Base-by-base conservation (phyloP, 192 early-diverging fungal species). In the Coemansia sp. region DNA sequence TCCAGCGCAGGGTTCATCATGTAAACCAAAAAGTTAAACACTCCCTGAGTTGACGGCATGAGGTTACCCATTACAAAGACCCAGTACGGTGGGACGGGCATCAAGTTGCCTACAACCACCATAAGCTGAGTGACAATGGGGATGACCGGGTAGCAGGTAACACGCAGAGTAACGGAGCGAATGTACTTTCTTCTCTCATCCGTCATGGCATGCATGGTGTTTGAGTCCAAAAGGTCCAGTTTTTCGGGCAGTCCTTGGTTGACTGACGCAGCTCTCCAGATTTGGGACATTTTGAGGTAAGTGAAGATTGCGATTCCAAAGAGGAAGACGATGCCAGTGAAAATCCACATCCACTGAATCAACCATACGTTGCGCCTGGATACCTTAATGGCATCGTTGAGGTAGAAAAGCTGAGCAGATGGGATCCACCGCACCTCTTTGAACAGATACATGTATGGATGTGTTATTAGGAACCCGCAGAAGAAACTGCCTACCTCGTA, bases 81-180 rank as follows among this genome's bases (percentile, higher is more conserved):
- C 54, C 54, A 56, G 45, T 34, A 47, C 26, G 54, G 54, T 15
- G 54, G 43, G 10, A 25, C 27, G 5, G 27, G 15, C 25, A 47
- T 36, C 35, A 56, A 9, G 13, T 46, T 47, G 26, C 35, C 22
- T 9, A 40, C 25, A 23, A 56, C 44, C 19, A 47, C 15, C 34
- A 42, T 24, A 18, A 27, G 24, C 26, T 39, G 43, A 5, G 54
- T 56, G 2, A 56, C 17, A 28, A 56, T 43, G 10, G 54, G 54
- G 27, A 56, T 56, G 37, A 56, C 23, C 54, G 54, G 54, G 36
- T 56, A 56, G 44, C 43, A 56, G 19, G 54, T 47, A 11, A 50
- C 35, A 6, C 48, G 48, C 3, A 50, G 20, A 17, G 48, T 50
- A 33, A 50, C 48, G 34, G 48, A 50, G 34, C 48, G 48, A 24